Evolutionary conservation across 108 stramenopile species (phyloP), one percentile per base, ranked within the genome.

Genomic region (Ochromonas danica): DNA sequence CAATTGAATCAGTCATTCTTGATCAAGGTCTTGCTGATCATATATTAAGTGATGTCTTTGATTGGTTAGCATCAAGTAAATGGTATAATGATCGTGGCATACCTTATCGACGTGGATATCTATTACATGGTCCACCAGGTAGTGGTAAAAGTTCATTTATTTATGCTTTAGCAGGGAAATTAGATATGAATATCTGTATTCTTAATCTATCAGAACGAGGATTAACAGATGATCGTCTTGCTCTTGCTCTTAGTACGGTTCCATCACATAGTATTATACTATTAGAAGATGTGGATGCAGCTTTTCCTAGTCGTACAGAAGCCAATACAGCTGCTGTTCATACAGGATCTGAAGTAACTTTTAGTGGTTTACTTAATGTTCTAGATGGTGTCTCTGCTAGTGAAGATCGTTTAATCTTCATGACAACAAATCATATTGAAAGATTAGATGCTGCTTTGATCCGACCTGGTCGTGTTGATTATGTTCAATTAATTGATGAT

Each of bases 111-210:
- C 70, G 80, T 1, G 80, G 80, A 2, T 81, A 81, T 70, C 22
- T 81, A 28, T 57, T 81, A 10, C n/a, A 81, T 42, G 80, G 80
- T 2, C 80, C 80, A 41, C 80, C 80, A 6, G 80, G 80, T 1
- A 61, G 51, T 27, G 80, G 80, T 1, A 81, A 81, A 30, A 70
- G 40, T 2, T 39, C 33, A 35, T 81, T 71, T 42, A 81, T 81
- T 40, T 31, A 31, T 1, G 80, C 80, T 1, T 61, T 81, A 22
- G 80, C 80, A 14, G 71, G 72, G 3, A 67, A 81, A 51, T n/a
- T 81, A 42, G 42, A 77, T 36, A 71, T 71, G 41, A 71, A 74
- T 71, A 81, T 81, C 22, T 81, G 80, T 42, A 77, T 81, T 39
- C 71, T 81, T 10, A 81, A 71, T 42, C 28, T 81, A 25, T 61